Percentiles rank a stretch among this genome's conserved stretches.
phyloP scores from a whole-genome alignment of 164 flowering plant genomes.

The Vitis amurensis region DNA sequence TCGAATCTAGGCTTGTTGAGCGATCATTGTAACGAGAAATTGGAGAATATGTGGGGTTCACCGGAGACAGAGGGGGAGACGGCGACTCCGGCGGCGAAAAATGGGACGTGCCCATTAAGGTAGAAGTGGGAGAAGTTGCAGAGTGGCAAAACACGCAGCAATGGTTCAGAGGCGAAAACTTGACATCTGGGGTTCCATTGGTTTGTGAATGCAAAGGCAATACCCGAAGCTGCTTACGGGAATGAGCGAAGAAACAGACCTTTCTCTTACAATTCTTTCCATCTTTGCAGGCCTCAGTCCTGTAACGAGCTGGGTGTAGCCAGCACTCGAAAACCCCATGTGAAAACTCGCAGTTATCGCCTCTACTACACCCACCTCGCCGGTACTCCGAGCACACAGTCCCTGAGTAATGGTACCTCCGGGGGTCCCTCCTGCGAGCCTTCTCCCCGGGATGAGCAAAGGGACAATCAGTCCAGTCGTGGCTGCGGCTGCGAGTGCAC shows the following conservation, averaged over 20 bases:
- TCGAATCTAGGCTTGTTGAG: background rate
- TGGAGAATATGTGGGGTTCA: constrained; percentile 15
- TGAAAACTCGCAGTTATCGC: constrained; percentile 76
- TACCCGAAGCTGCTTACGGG: constrained; percentile 62
- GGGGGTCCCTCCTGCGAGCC: constrained; percentile 83
- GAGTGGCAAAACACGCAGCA: constrained; percentile 40
- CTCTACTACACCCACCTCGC: constrained; percentile 61
- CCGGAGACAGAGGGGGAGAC: constrained; percentile 46
- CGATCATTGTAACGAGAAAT: constrained; percentile 16
- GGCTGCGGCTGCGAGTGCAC: constrained; percentile 81
- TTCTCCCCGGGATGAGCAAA: constrained; percentile 96
- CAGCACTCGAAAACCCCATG: constrained; percentile 94
- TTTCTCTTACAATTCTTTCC: constrained; percentile 68
- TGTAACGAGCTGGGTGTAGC: constrained; percentile 85
- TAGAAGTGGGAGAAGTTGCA: constrained; percentile 55
- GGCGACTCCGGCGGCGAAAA: constrained; percentile 43
- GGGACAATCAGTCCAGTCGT: constrained; percentile 98
- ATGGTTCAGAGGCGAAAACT: background rate
- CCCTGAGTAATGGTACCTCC: constrained; percentile 62
- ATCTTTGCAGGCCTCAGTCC: constrained; percentile 88
- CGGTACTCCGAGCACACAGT: constrained; percentile 73
- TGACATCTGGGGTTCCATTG: too few relatives aligned
- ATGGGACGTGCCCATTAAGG: constrained; percentile 45
- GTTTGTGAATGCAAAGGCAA: constrained; percentile 13
- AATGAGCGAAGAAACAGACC: constrained; percentile 92